phyloP scores from a whole-genome alignment of 2,329 filamentous ascomycete genomes.

The Cladosporium sp. region DNA sequence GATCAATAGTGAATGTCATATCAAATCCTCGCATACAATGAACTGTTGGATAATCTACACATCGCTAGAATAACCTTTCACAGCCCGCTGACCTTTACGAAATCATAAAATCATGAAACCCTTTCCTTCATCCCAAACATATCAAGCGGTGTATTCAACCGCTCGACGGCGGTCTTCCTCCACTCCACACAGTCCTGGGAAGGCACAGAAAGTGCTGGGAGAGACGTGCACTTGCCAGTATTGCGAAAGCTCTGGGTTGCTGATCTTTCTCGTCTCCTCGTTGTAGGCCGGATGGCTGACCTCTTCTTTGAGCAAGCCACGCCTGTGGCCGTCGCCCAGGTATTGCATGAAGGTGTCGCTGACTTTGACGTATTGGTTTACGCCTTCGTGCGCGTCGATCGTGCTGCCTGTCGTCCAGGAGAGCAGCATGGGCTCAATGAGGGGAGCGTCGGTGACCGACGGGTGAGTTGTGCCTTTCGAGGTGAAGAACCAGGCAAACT shows the following conservation, averaged over 20 bases:
- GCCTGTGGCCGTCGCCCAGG: constrained; percentile 37
- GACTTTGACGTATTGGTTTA: constrained; percentile 58
- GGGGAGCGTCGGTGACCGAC: constrained; percentile 62
- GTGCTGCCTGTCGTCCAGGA: constrained; percentile 59
- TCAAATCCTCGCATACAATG: too few relatives aligned
- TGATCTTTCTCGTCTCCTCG: constrained; percentile 25
- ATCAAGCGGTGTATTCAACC: background rate
- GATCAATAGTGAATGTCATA: too few relatives aligned
- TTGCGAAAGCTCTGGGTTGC: constrained; percentile 25
- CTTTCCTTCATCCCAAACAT: background rate
- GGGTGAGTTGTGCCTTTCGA: constrained; percentile 49
- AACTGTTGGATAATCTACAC: background rate
- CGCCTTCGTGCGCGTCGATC: constrained; percentile 53
- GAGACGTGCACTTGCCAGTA: constrained; percentile 43
- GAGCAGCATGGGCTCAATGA: constrained; percentile 59
- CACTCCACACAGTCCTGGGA: constrained; percentile 19
- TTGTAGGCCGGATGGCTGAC: constrained; percentile 39
- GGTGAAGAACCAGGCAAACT: constrained; percentile 43
- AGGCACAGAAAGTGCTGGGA: constrained; percentile 25
- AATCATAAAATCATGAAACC: background rate
- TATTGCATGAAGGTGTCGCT: constrained; percentile 56
- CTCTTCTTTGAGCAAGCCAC: constrained; percentile 48
- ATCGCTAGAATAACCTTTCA: background rate
- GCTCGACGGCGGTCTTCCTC: constrained; percentile 14
- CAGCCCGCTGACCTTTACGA: background rate